Conservation (phyloP, 2,329 filamentous ascomycete species). For the Colletotrichum echinochloae region DNA sequence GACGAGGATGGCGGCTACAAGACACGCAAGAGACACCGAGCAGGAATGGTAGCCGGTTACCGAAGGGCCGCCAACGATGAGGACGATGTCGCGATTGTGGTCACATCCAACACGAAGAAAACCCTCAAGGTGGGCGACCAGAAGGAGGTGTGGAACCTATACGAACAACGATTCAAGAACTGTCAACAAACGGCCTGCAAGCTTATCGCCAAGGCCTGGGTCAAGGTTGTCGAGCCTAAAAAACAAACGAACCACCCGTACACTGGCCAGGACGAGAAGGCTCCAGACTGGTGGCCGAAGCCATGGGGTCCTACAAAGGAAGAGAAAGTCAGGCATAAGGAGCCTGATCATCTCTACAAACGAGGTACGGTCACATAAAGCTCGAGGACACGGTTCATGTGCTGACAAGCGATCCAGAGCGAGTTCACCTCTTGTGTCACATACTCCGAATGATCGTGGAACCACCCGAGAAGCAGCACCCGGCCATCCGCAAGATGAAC, state of each 20-base stretch:
- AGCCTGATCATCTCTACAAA: slow-evolving; percentile 80
- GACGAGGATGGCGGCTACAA: slow-evolving; percentile 48
- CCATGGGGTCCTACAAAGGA: slow-evolving; percentile 63
- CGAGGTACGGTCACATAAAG: slow-evolving; percentile 60
- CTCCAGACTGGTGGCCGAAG: slow-evolving; percentile 76
- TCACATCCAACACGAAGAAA: slow-evolving; percentile 53
- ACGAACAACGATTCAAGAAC: slow-evolving; percentile 70
- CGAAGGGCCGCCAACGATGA: slow-evolving; percentile 56
- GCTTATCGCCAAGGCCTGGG: slow-evolving; percentile 79
- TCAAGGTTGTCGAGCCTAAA: slow-evolving; percentile 80
- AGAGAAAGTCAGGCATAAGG: slow-evolving; percentile 73
- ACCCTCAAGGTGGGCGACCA: slow-evolving; percentile 66
- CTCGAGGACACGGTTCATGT: neutral
- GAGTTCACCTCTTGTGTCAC: slow-evolving; percentile 69
- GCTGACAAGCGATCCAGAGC: slow-evolving; percentile 58
- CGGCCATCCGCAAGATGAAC: slow-evolving; percentile 63
- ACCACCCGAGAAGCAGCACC: slow-evolving; percentile 62
- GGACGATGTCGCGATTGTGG: slow-evolving; percentile 56
- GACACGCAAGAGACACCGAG: slow-evolving; percentile 53
- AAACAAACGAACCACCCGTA: slow-evolving; percentile 83
- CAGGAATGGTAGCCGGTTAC: slow-evolving; percentile 31
- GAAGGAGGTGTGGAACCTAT: slow-evolving; percentile 68
- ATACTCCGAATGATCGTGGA: slow-evolving; percentile 69
- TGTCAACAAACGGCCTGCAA: slow-evolving; percentile 80
- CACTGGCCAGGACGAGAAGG: slow-evolving; percentile 71